Base-by-base conservation (phyloP, 352 stramenopile species). In the Pythium periplocum region DNA sequence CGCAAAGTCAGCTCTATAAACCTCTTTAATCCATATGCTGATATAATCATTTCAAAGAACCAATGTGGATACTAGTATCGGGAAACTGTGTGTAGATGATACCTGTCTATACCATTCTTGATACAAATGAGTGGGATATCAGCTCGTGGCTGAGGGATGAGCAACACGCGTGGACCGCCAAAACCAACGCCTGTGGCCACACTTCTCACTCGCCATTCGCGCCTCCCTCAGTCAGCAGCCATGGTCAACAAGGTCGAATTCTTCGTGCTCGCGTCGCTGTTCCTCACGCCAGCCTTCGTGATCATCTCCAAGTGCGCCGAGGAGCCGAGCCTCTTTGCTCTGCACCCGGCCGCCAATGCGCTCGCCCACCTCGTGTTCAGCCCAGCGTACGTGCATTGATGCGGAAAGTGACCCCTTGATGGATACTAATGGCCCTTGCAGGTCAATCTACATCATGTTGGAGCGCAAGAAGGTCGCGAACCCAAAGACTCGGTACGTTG, bases 231-330 rank as follows among this genome's bases (percentile, higher is more conserved):
- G 39, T 4, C n/a, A 42, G 30, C 40, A 17, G 53, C 46, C 33
- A 83, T 84, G 72, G 65, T 65, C 36, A 80, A 81, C 57, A 80
- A 74, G 50, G 55, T 84, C 48, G 78, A 86, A 47, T 53, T 85
- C 48, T 63, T 86, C 11, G 65, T 83, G 55, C 65, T 89, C 17
- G 48, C 69, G 31, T 68, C 57, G 39, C 67, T 87, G 40, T 68
- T 89, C 58, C 57, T 74, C 32, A 70, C 64, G 43, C 78, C 78
- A 6, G 65, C 59, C 44, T 68, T 60, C 53, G 63, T 57, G 39
- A 86, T 89, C 60, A 49, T 89, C 46, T 51, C 48, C 43, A 66
- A 71, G 7, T 73, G 61, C 45, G 58, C 50, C 26, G 35, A 52
- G 4, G 57, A 62, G 7, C 69, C 69, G 31, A 73, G 63, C 30